Conservation (phyloP, 106 monocot genomes). For the Dendrobium chrysotoxum region DNA sequence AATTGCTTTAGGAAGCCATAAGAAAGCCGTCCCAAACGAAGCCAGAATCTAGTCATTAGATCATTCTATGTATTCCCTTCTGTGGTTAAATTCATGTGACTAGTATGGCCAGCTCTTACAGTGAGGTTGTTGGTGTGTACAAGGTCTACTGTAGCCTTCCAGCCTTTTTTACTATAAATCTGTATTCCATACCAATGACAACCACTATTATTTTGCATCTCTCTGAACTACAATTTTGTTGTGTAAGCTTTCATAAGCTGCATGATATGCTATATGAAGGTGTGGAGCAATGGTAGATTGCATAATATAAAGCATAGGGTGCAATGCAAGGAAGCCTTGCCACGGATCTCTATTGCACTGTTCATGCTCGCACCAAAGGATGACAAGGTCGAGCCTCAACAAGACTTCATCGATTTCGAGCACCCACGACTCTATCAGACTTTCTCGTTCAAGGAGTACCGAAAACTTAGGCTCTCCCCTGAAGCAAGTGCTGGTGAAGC, state of each 20-base stretch:
- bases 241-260: neutral
- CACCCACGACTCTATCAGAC: slow-evolving; percentile 30
- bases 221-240: neutral
- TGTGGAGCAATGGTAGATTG: slow-evolving; percentile 45
- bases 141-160: too few relatives aligned
- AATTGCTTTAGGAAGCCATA: too few relatives aligned
- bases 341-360: slow-evolving; percentile 35
- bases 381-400: slow-evolving; percentile 23
- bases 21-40: too few relatives aligned
- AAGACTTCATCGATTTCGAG: slow-evolving; percentile 23
- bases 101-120: too few relatives aligned
- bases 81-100: too few relatives aligned
- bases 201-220: neutral
- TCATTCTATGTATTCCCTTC: too few relatives aligned
- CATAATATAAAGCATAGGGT: slow-evolving; percentile 57
- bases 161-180: neutral
- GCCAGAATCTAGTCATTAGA: too few relatives aligned
- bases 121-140: too few relatives aligned
- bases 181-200: neutral
- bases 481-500: slow-evolving; percentile 25
- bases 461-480: slow-evolving; percentile 28
- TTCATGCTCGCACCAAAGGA: slow-evolving; percentile 52
- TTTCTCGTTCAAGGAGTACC: slow-evolving; percentile 33
- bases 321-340: slow-evolving; percentile 27
- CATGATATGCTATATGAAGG: slow-evolving; percentile 1